Evolutionary conservation across 2,329 filamentous ascomycete species (phyloP).

Genomic region (Venturiaceae sp.): DNA sequence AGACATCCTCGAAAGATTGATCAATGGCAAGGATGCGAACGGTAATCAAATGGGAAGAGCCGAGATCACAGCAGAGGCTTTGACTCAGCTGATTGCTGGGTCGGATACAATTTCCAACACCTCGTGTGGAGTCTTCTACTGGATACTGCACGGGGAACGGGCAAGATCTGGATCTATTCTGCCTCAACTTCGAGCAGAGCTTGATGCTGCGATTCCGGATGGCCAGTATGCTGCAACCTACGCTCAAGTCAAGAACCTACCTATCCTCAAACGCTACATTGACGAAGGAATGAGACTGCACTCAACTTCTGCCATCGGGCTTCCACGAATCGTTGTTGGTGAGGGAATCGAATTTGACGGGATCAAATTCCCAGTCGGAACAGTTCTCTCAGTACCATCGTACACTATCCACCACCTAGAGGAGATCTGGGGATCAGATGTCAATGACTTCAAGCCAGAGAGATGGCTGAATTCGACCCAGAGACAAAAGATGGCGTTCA

Average conservation of each 20-base stretch:
- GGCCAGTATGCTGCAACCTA: conserved; percentile 51
- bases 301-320: conserved; percentile 74
- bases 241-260: conserved; percentile 62
- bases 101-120: conserved; percentile 71
- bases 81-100: conserved; percentile 79
- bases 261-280: conserved; percentile 66
- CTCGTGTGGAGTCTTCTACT: conserved; percentile 73
- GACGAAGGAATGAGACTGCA: conserved; percentile 80
- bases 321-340: conserved; percentile 63
- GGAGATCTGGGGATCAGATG: conserved; percentile 39
- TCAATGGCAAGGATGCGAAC: conserved; percentile 75
- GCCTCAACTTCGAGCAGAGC: conserved; percentile 58
- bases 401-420: conserved; percentile 40
- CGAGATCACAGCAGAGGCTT: conserved; percentile 77
- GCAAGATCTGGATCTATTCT: conserved; percentile 63
- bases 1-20: conserved; percentile 71
- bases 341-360: conserved; percentile 55
- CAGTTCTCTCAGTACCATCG: conserved; percentile 30
- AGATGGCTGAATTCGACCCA: conserved; percentile 42
- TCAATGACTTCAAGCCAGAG: conserved; percentile 37
- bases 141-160: conserved; percentile 54
- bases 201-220: conserved; percentile 45
- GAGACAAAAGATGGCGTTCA: conserved; percentile 50
- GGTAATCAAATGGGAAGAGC: conserved; percentile 65
- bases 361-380: conserved; percentile 56